Base-by-base conservation (phyloP, 805 yeast species). In the Millerozyma acaciae region DNA sequence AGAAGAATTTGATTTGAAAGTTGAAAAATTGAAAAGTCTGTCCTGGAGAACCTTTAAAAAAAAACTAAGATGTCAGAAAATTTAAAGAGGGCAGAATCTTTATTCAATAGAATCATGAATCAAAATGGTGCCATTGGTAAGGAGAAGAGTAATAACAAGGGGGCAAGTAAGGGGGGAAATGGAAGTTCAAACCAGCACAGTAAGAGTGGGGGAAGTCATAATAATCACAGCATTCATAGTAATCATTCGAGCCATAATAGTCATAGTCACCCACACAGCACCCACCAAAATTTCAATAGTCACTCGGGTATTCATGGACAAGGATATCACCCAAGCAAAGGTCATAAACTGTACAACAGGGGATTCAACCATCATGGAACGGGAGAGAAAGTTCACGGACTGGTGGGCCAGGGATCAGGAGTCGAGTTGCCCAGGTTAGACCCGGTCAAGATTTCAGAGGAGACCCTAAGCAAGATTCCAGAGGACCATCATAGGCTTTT, bases 61-160 rank as follows among this genome's bases (percentile, higher is more conserved):
- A n/a, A n/a, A n/a, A n/a, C n/a, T n/a, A n/a, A n/a, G n/a, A 66
- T 66, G 73, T 62, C 71, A 10, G 73, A 66, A 37, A 66, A 65
- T 48, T 60, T 66, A 46, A 65, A 65, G 42, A 55, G 71, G 47
- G 73, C 73, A 26, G 73, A 66, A 45, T 62, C 68, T 33, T 54
- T 66, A 34, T 66, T 66, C 53, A 66, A 66, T 47, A 48, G 73
- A 42, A 66, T 66, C 43, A 65, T 66, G 69, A 66, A 65, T 47
- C 70, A 55, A 32, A 60, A 53, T 39, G 42, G 32, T 13, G 22
- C 13, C 15, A 18, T 7, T 12, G 20, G 23, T 8, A 28, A 19
- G 21, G 22, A 19, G 8, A 21, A 28, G 8, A 28, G 16, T 10
- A 20, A 13, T 13, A n/a, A 18, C 20, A 18, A 19, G 16, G 12